Percentiles rank a stretch among this genome's conserved stretches.
Conservation (phyloP, 805 yeast genomes). For the Ogataea siamensis region DNA sequence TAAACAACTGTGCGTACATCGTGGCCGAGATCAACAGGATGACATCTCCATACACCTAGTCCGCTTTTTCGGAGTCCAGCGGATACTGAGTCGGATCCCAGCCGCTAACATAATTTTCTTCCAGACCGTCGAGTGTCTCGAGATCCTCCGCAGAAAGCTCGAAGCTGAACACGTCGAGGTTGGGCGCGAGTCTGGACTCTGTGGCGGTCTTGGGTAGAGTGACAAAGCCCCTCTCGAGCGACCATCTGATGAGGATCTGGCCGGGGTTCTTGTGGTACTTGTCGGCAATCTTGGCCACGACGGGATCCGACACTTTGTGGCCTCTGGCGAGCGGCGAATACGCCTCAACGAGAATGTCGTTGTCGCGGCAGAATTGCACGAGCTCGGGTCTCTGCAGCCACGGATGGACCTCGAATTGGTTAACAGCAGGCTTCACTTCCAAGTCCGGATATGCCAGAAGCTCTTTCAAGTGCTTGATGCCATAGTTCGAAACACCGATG, state of each 20-base stretch:
- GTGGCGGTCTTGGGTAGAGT: constrained; percentile 35
- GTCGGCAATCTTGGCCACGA: constrained; percentile 41
- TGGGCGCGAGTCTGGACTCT: constrained; percentile 37
- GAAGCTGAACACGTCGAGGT: constrained; percentile 41
- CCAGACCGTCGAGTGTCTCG: constrained; percentile 30
- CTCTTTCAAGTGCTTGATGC: constrained; percentile 56
- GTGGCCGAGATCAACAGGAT: not conserved
- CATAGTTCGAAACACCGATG: constrained; percentile 71
- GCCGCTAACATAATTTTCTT: constrained; percentile 16
- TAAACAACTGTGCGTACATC: not conserved
- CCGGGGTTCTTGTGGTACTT: constrained; percentile 50
- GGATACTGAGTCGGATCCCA: constrained; percentile 24
- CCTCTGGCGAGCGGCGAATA: constrained; percentile 67
- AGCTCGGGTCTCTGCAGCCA: constrained; percentile 47
- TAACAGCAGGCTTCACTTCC: constrained; percentile 42
- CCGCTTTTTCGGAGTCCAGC: constrained; percentile 13
- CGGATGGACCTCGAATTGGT: constrained; percentile 51
- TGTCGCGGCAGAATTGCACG: constrained; percentile 40
- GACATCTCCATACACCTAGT: not conserved
- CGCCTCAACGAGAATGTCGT: constrained; percentile 55
- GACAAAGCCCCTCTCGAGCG: constrained; percentile 59
- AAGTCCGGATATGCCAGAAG: constrained; percentile 45
- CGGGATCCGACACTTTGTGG: constrained; percentile 42
- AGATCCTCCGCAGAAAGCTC: constrained; percentile 40
- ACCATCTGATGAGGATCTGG: constrained; percentile 68